Evolutionary conservation across 495 filamentous ascomycete genomes (phyloP), one percentile per base, ranked within the genome.

Genomic region (Mytilinidion resinicola): DNA sequence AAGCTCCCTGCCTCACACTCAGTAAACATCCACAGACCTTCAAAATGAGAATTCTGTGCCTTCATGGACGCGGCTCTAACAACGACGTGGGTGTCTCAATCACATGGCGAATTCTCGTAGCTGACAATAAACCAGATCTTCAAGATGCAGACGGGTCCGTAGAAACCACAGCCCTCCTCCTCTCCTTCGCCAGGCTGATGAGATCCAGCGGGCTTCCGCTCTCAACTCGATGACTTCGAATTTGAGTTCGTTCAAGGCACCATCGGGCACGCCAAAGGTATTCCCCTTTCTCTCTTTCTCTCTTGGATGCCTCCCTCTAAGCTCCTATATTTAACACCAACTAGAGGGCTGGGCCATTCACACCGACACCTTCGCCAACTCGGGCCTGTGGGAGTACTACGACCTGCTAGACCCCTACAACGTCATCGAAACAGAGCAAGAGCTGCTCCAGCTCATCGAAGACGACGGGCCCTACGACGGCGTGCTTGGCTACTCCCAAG

Each of bases 401-500:
- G 47, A 64, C 34, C 52, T 44, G 1, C 34, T 64, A 14, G 34
- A 30, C 2, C 50, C 58, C 33, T 36, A 37, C 19, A 53, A 42
- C 14, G 43, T 63, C 34, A 8, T 53, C n/a, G 37, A 55, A 36
- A 48, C 56, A 1, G 60, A 63, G 15, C 34, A 54, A 4, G 49
- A 60, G 12, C 19, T 63, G 4, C 34, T 59, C 9, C 33, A 58
- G 35, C 33, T 62, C 4, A 25, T 62, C 10, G 38, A 38, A 43
- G 17, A 50, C 53, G 58, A 62, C 7, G 62, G 59, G 12, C 62
- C 62, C 0, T 65, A 58, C 42, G 62, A 62, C 42, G 62, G 62
- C 38, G 59, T 65, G 1, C 33, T 65, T 3, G 60, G 60, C 9
- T 65, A 61, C 43, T 61, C 57, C 10, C 49, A 47, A 12, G 62